Evolutionary conservation across 1,284 basidiomycete species (phyloP), one percentile per base, ranked within the genome.

Genomic region (Sanghuangporus weigelae): DNA sequence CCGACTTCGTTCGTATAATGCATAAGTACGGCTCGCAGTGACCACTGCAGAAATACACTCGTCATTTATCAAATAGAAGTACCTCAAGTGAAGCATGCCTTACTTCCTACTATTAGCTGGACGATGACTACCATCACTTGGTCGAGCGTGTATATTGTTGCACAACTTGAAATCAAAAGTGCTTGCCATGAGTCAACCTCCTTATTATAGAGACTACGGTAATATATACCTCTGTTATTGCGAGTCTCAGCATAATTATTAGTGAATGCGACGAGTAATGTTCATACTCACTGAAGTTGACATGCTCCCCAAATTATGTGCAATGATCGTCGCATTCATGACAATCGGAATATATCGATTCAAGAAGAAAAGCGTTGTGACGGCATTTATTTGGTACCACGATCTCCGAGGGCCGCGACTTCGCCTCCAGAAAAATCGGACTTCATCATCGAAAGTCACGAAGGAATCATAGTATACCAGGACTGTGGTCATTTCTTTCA

Each of bases 381-480:
- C 61, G 19, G 48, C 16, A 19, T 57, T 63, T 21, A 57, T 54
- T 6, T 12, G 31, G 31, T 54, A 46, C 7, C 44, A 16, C 7
- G 23, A 5, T 51, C 49, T 31, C 21, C 7, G 19, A n/a, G n/a
- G 49, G 5, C 21, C 21, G 12, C n/a, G 4, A 6, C 36, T 62
- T 62, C 60, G 23, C 16, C 19, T 42, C 61, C 55, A 63, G 55
- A 63, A 62, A 46, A 57, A 63, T 48, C 49, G 26, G 56, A 63
- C 23, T 46, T 63, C 61, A n/a, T 57, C 55, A 4, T 49, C 55
- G 35, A 63, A 26, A n/a, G 61, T 63, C 35, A 63, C 42, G 11
- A 58, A 12, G 23, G 58, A 63, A 12, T 63, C 61, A 36, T 63
- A 63, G 44, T 63, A 63, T 12, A 63, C 26, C 11, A 63, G 7